Base-by-base conservation (phyloP, 768 basidiomycete species). In the Rhizopogon rudus region DNA sequence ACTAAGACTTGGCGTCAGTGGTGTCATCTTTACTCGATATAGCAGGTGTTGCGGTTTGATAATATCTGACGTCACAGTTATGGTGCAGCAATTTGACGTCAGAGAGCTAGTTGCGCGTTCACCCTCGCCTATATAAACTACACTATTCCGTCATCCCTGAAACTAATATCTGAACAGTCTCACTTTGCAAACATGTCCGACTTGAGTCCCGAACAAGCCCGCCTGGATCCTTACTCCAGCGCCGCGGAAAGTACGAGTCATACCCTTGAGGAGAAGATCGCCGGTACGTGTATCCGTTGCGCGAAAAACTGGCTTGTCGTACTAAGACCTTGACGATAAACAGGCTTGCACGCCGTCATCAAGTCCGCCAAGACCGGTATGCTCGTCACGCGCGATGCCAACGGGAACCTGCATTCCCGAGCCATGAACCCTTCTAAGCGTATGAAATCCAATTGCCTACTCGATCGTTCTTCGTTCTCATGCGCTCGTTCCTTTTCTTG, bases 381-480 rank as follows among this genome's bases (percentile, higher is more conserved):
- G 86, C 72, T 94, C 17, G 88, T 88, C 9, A 91, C 89, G 13
- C 84, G 87, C 39, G 78, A 83, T 16, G 64, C 77, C 13, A 75
- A 81, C 53, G 91, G 90, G 1, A 73, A 80, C 42, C 69, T 95
- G 20, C 92, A 94, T 68, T 83, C 90, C 7, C 81, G 92, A 54
- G 86, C 86, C 25, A 94, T 95, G 93, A 76, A 79, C 14, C 87
- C 87, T 17, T 75, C 81, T n/a, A 73, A 78, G 40, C 81, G 88
- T 89, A 60, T 42, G 83, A 67, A 5, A 28, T 59, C 22, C 10
- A 16, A 35, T 33, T 13, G 12, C 31, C 20, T 20, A 31, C 8
- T 41, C 3, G 12, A 40, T 33, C 12, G 4, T 14, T 9, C 22
- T 63, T 49, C 33, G 8, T 37, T 25, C 20, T 49, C 5, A 49